Percentiles rank a stretch among this genome's conserved stretches.
phyloP scores from a whole-genome alignment of 169 alveolate genomes.

The Plasmodium knowlesi region DNA sequence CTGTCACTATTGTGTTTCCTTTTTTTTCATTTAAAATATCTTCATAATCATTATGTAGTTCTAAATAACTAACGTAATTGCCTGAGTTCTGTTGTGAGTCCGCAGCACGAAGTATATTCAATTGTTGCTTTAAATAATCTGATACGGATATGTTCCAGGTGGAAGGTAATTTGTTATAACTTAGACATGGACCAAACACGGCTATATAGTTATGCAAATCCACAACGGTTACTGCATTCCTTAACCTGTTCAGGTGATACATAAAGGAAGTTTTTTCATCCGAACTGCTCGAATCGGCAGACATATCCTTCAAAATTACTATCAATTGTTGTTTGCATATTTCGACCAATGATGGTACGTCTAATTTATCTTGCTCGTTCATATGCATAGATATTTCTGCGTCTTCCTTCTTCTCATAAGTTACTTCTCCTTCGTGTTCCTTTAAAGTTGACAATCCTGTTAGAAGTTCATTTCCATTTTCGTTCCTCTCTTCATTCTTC shows the following conservation, averaged over 20 bases:
- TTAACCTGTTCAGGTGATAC: conserved; percentile 59
- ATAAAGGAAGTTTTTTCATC: conserved; percentile 59
- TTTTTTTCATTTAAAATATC: conserved; percentile 28
- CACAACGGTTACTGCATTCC: conserved; percentile 67
- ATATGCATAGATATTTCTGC: not conserved
- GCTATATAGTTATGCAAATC: conserved; percentile 74
- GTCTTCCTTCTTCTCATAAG: conserved; percentile 51
- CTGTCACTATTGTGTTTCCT: not conserved
- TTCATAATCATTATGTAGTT: conserved; percentile 49
- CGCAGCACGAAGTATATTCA: conserved; percentile 53
- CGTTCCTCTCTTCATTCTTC: conserved; percentile 33
- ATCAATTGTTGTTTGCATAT: conserved; percentile 67
- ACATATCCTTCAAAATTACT: conserved; percentile 64
- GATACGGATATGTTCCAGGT: conserved; percentile 70
- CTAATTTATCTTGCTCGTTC: conserved; percentile 59
- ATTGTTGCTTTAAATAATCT: conserved; percentile 54
- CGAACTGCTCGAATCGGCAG: conserved; percentile 36
- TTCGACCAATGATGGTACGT: conserved; percentile 69
- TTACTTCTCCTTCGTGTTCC: not conserved
- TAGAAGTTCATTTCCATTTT: conserved; percentile 6
- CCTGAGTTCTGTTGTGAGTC: conserved; percentile 59
- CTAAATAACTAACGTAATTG: conserved; percentile 18
- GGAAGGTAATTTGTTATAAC: conserved; percentile 67
- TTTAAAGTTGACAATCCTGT: not conserved
- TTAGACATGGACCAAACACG: conserved; percentile 69